phyloP scores from a whole-genome alignment of 1,284 basidiomycete species.

The Tilletiaria anomala region DNA sequence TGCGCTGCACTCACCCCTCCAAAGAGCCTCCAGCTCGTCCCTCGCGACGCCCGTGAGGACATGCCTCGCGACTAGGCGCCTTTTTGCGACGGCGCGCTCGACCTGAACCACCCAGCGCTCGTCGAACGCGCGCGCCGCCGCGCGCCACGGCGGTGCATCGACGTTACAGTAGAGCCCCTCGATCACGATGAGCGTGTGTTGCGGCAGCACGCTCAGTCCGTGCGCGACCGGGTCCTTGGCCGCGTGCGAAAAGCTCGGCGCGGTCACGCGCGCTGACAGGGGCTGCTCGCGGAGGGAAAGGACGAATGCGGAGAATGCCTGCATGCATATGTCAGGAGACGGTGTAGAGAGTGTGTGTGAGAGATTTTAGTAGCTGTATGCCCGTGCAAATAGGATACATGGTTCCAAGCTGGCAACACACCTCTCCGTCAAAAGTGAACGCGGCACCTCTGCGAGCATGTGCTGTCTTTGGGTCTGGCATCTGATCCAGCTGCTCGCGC shows the following conservation, averaged over 20 bases:
- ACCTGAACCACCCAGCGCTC: slow-evolving; percentile 63
- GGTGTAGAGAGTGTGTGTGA: not conserved
- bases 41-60: slow-evolving; percentile 58
- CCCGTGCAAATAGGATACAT: too few species aligned
- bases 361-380: not conserved
- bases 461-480: slow-evolving; percentile 45
- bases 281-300: not conserved
- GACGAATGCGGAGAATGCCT: slow-evolving; percentile 24
- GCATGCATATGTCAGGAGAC: not conserved
- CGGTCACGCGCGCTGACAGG: slow-evolving; percentile 2
- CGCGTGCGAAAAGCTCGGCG: slow-evolving; percentile 55
- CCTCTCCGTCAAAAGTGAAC: slow-evolving; percentile 32
- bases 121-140: slow-evolving; percentile 55
- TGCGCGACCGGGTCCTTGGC: slow-evolving; percentile 46
- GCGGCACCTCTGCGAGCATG: slow-evolving; percentile 30
- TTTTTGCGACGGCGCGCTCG: slow-evolving; percentile 50
- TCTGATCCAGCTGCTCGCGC: slow-evolving; percentile 49
- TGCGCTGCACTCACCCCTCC: slow-evolving; percentile 52
- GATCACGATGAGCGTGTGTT: slow-evolving; percentile 61
- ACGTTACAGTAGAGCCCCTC: slow-evolving; percentile 73
- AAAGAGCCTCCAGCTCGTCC: slow-evolving; percentile 52
- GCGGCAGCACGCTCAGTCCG: slow-evolving; percentile 47
- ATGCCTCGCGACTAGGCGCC: slow-evolving; percentile 58
- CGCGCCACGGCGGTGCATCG: slow-evolving; percentile 56
- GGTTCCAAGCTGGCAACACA: not conserved